These are phyloP conservation scores for Umbelopsis sp. DNA, from an alignment of 192 early-diverging fungal species.

Conservation along the genomic window DNA sequence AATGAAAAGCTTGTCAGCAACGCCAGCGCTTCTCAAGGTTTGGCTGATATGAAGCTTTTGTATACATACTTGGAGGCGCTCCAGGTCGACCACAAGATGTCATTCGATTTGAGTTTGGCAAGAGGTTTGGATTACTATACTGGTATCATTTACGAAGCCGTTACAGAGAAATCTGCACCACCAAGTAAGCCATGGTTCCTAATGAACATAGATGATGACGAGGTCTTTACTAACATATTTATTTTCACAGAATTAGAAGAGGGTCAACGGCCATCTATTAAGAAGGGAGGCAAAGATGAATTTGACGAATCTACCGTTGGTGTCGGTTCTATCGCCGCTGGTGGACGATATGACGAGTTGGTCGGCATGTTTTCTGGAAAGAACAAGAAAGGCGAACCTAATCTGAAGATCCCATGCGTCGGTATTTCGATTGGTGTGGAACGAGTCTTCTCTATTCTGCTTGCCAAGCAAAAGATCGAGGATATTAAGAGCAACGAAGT, in stretches of 20 bases:
- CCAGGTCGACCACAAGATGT: slow-evolving; percentile 70
- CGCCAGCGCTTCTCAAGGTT: slow-evolving; percentile 71
- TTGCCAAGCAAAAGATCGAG: slow-evolving; percentile 58
- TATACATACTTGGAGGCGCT: slow-evolving; percentile 87
- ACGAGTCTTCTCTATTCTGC: slow-evolving; percentile 88
- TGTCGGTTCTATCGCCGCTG: slow-evolving; percentile 95
- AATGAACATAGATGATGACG: neutral
- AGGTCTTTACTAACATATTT: no score
- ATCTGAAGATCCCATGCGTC: slow-evolving; percentile 89
- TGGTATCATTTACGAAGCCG: slow-evolving; percentile 97
- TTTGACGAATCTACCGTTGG: slow-evolving; percentile 79
- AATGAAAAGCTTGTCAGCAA: slow-evolving; percentile 70
- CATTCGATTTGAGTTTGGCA: slow-evolving; percentile 95
- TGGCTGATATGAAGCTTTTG: slow-evolving; percentile 85
- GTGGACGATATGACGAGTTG: slow-evolving; percentile 96
- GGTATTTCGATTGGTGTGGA: slow-evolving; percentile 96
- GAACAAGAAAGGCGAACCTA: slow-evolving; percentile 58
- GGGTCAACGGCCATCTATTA: slow-evolving; percentile 46
- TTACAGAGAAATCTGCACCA: slow-evolving; percentile 62
- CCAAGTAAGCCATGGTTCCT: slow-evolving; percentile 42
- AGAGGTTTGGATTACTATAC: slow-evolving; percentile 99
- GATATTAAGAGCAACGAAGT: slow-evolving; percentile 77
- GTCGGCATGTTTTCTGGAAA: slow-evolving; percentile 92
- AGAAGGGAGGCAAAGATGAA: slow-evolving; percentile 54
- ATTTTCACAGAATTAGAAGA: slow-evolving; percentile 40